Base-by-base conservation (phyloP, 2,329 filamentous ascomycete genomes). In the Tricladium varicosporioides region DNA sequence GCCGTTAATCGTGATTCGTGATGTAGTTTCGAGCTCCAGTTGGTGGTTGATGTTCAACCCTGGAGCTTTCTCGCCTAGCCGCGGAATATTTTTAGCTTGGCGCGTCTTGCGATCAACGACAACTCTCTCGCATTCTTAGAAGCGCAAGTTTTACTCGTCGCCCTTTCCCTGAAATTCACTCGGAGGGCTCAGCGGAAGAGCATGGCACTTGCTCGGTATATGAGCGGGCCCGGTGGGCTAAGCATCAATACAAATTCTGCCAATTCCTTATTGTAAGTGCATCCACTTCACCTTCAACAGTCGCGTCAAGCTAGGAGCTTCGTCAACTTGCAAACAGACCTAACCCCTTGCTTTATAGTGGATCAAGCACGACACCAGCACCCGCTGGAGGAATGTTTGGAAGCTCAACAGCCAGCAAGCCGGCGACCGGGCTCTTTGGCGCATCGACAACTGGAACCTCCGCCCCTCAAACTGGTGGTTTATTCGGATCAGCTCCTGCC, bases 231-330 rank as follows among this genome's bases (percentile, higher is more conserved):
- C 60, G 80, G 76, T 62, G 82, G 80, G 68, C 76, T 86, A 62
- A 84, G 80, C 67, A 86, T 86, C 73, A 87, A 86, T 72, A 85
- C 83, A 15, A 79, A 78, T 62, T 76, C 80, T 57, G 83, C 83
- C 61, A 86, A 85, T 70, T 71, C 78, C 60, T 74, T 80, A 73
- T 79, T 80, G 80, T 82, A 65, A 70, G 78, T 75, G 15, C 31
- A 53, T 58, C 13, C 18, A 40, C 15, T 22, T 15, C 33, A 22
- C 27, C 36, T 47, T 18, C 14, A 42, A 32, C 33, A 43, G 5
- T 27, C 36, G 36, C 49, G 52, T 40, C 49, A 51, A 69, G 69
- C 13, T 74, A 50, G 74, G 74, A 57, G 70, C 70, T 31, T 27
- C 22, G 65, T 58, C 54, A 53, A 65, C 43, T 44, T 56, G 31